These are phyloP conservation scores for Harrya chromipes DNA, from an alignment of 768 basidiomycete species.

Conservation along the genomic window DNA sequence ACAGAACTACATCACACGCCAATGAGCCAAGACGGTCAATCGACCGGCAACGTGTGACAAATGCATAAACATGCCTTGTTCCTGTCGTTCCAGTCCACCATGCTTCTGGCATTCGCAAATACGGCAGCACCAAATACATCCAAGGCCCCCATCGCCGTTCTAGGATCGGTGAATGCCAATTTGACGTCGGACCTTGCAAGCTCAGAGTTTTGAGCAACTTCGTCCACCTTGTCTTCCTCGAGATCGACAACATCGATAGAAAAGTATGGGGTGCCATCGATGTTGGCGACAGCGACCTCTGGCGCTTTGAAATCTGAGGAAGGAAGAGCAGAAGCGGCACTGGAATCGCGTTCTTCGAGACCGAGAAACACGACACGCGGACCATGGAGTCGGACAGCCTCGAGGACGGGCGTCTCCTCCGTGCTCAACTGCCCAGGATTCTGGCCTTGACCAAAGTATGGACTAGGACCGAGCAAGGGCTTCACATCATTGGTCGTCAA, in stretches of 20 bases:
- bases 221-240: conserved; percentile 41
- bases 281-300: conserved; percentile 48
- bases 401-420: conserved; percentile 34
- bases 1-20: conserved; percentile 62
- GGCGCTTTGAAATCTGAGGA: conserved; percentile 64
- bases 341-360: conserved; percentile 54
- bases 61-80: conserved; percentile 58
- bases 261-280: conserved; percentile 85
- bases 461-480: conserved; percentile 60
- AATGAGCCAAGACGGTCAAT: not conserved
- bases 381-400: conserved; percentile 59
- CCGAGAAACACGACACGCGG: conserved; percentile 76
- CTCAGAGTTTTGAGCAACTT: conserved; percentile 39
- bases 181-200: conserved; percentile 36
- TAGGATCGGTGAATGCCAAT: conserved; percentile 63
- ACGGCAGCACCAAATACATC: conserved; percentile 67
- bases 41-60: not conserved
- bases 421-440: conserved; percentile 33
- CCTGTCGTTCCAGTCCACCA: conserved; percentile 92
- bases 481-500: conserved; percentile 61
- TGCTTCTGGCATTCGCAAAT: conserved; percentile 72
- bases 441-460: conserved; percentile 71
- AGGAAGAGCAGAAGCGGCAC: conserved; percentile 50
- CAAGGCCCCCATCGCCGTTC: conserved; percentile 53
- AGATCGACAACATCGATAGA: conserved; percentile 68